phyloP scores from a whole-genome alignment of 306 rosid species.

The Castanopsis chinensis region DNA sequence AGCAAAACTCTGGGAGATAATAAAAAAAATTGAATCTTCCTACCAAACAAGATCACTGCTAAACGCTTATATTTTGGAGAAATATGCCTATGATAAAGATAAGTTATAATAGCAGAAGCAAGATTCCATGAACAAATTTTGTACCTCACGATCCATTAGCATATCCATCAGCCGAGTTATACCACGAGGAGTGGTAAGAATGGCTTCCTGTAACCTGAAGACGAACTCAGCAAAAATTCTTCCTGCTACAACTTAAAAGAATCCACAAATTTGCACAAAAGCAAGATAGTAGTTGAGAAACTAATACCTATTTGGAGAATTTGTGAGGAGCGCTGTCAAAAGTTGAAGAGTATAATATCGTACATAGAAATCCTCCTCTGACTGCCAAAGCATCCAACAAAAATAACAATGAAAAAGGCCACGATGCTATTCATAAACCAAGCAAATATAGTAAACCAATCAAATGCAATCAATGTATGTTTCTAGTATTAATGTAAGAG shows the following conservation, averaged over 20 bases:
- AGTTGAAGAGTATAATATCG: slow-evolving; percentile 93
- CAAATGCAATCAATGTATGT: background rate
- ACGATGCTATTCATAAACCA: slow-evolving; percentile 12
- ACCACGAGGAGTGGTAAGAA: slow-evolving; percentile 87
- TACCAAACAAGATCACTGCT: background rate
- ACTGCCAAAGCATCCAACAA: slow-evolving; percentile 46
- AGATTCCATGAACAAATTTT: slow-evolving; percentile 13
- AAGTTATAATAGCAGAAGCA: slow-evolving; percentile 11
- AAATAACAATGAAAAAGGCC: slow-evolving; percentile 9
- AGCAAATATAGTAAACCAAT: background rate
- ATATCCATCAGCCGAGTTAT: slow-evolving; percentile 94
- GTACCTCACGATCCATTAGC: slow-evolving; percentile 99
- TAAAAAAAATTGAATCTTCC: background rate
- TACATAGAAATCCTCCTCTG: slow-evolving; percentile 93
- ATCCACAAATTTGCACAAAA: slow-evolving; percentile 18
- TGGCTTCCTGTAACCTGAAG: slow-evolving; percentile 93
- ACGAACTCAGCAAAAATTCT: slow-evolving; percentile 39
- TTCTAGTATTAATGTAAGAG: too few species aligned
- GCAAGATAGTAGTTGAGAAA: slow-evolving; percentile 24
- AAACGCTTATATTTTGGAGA: background rate
- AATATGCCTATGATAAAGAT: background rate
- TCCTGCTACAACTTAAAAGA: slow-evolving; percentile 5
- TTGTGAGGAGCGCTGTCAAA: slow-evolving; percentile 85
- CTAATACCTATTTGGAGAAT: slow-evolving; percentile 74
- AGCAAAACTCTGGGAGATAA: background rate